Evolutionary conservation across 371 early-diverging fungal genomes (phyloP).

Genomic region (Umbelopsis sp.): DNA sequence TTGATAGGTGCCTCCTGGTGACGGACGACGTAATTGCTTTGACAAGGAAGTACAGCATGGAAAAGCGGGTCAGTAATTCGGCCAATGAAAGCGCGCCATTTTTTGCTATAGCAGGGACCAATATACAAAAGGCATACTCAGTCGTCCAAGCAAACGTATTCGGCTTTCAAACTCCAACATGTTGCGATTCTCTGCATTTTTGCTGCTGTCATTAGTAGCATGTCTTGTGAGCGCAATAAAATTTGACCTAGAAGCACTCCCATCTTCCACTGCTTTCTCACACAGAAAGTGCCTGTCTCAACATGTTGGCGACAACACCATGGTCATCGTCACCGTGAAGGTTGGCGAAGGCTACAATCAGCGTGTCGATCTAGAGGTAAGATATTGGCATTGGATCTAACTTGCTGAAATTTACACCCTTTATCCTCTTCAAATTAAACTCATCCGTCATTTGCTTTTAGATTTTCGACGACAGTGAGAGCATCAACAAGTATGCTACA

Average conservation of each 20-base stretch:
- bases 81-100: slow-evolving; percentile 15
- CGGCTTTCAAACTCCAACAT: slow-evolving; percentile 16
- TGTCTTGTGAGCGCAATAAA: slow-evolving; percentile 60
- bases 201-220: slow-evolving; percentile 30
- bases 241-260: slow-evolving; percentile 71
- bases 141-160: background rate
- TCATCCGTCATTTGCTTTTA: slow-evolving; percentile 26
- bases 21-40: background rate
- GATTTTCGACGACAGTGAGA: slow-evolving; percentile 66
- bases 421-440: too few species aligned
- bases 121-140: background rate
- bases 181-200: slow-evolving; percentile 21
- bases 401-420: too few species aligned
- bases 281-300: slow-evolving; percentile 73
- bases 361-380: slow-evolving; percentile 71
- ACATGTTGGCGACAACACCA: slow-evolving; percentile 70
- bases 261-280: slow-evolving; percentile 36
- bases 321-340: slow-evolving; percentile 75
- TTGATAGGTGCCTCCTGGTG: background rate
- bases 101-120: slow-evolving; percentile 1
- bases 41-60: background rate
- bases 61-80: slow-evolving; percentile 4
- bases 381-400: background rate
- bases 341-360: slow-evolving; percentile 71
- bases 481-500: slow-evolving; percentile 63